Percentiles rank a stretch among this genome's conserved stretches.
phyloP scores from a whole-genome alignment of 1,139 yeast genomes.

The Schizosaccharomyces versatilis region DNA sequence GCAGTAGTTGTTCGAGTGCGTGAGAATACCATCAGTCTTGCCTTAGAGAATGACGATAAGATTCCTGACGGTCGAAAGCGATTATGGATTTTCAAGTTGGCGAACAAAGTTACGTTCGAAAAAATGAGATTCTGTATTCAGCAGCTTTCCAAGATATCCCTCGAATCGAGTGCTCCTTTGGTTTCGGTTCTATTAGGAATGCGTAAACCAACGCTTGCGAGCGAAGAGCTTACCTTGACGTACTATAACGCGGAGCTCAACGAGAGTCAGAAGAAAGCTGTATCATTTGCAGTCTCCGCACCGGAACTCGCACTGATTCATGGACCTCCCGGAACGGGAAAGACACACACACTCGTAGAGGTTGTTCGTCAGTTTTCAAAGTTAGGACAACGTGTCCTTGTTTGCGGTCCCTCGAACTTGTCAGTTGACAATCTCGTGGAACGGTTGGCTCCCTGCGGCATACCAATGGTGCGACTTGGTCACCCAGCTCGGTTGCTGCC shows the following conservation, averaged over 20 bases:
- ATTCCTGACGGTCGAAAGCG: slow-evolving; percentile 17
- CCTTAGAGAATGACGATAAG: slow-evolving; percentile 34
- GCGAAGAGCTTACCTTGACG: slow-evolving; percentile 13
- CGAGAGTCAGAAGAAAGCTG: slow-evolving; percentile 49
- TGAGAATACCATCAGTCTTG: slow-evolving; percentile 28
- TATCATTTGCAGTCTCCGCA: slow-evolving; percentile 26
- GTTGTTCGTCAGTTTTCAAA: slow-evolving; percentile 49
- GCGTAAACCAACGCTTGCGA: slow-evolving; percentile 11
- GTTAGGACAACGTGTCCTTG: slow-evolving; percentile 45
- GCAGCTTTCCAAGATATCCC: slow-evolving; percentile 28
- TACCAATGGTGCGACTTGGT: slow-evolving; percentile 52
- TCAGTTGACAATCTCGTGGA: slow-evolving; percentile 75
- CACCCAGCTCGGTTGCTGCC: slow-evolving; percentile 74
- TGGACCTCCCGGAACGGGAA: slow-evolving; percentile 69
- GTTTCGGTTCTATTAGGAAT: slow-evolving; percentile 17
- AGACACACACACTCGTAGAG: slow-evolving; percentile 74
- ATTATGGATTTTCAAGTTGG: slow-evolving; percentile 22
- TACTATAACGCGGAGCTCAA: slow-evolving; percentile 38
- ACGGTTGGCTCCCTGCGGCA: slow-evolving; percentile 32
- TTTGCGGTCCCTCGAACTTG: slow-evolving; percentile 92
- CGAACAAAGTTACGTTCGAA: slow-evolving; percentile 27
- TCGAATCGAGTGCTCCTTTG: slow-evolving; percentile 18
- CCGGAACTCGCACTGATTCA: slow-evolving; percentile 38
- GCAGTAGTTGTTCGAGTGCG: slow-evolving; percentile 40
- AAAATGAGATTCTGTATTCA: slow-evolving; percentile 57